Conservation (phyloP, 345 rosid species). For the Hypericum perforatum region DNA sequence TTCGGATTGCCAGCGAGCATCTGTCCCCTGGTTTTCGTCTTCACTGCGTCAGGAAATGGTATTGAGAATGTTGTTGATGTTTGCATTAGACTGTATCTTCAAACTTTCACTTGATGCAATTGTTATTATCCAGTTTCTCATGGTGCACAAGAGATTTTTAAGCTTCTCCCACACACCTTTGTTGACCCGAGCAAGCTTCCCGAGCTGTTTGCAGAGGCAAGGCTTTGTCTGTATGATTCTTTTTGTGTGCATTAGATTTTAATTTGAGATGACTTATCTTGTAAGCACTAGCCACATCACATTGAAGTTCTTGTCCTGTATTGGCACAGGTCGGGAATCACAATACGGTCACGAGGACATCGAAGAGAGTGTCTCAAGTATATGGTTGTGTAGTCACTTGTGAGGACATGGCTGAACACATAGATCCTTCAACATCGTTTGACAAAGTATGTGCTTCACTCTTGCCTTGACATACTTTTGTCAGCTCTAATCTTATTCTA, state of each 20-base stretch:
- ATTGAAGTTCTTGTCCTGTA: slow-evolving; percentile 11
- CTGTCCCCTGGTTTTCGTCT: slow-evolving; percentile 71
- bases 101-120: too few relatives aligned
- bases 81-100: too few relatives aligned
- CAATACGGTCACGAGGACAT: slow-evolving; percentile 19
- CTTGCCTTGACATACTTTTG: not conserved
- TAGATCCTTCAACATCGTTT: slow-evolving; percentile 54
- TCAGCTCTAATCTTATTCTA: too few relatives aligned
- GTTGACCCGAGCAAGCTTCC: slow-evolving; percentile 70
- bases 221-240: not conserved
- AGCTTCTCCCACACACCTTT: slow-evolving; percentile 87
- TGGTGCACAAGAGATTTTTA: slow-evolving; percentile 92
- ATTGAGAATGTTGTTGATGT: slow-evolving; percentile 1
- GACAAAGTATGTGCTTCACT: slow-evolving; percentile 48
- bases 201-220: slow-evolving; percentile 52
- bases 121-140: slow-evolving; percentile 40
- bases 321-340: slow-evolving; percentile 33
- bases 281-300: not conserved
- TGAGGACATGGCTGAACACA: slow-evolving; percentile 71
- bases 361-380: slow-evolving; percentile 67
- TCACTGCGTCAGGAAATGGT: slow-evolving; percentile 80
- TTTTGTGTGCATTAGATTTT: not conserved
- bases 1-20: slow-evolving; percentile 69
- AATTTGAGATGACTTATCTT: not conserved
- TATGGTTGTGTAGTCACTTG: slow-evolving; percentile 77